Evolutionary conservation across 2,329 filamentous ascomycete genomes (phyloP), one percentile per base, ranked within the genome.

Genomic region (Teratosphaeriaceae sp.): DNA sequence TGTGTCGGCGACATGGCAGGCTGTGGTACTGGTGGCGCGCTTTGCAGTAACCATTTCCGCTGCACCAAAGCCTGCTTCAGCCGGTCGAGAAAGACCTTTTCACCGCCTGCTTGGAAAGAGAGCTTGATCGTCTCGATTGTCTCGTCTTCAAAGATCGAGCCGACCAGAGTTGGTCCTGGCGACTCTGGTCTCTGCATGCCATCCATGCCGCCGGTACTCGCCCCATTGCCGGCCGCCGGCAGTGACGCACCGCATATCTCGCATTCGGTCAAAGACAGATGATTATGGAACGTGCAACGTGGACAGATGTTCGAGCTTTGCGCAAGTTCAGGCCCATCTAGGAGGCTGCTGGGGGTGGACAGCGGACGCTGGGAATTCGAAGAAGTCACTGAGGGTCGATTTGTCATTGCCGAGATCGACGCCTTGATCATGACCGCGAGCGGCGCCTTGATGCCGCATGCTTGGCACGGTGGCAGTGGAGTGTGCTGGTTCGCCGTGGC

Each of bases 381-480:
- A 12, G 26, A 7, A 8, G 27, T 35, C 9, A 50, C 54, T 16
- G 46, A 50, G 23, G 59, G 46, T 31, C 83, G 66, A 64, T 76
- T 80, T 23, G 79, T 76, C 13, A 82, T 84, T 49, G 81, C 86
- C 21, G 80, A 74, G 52, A 97, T 92, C 2, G 88, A 79, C 8
- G 90, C 88, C 65, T 96, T 96, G 24, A 95, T 69, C 1, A 97
- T 75, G 48, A 86, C 82, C 2, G 87, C 78, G 38, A 94, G 73
- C 0, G 84, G 82, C 3, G 92, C 92, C 57, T 92, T 94, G 58
- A 98, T 95, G 0, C 92, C 92, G 61, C 92, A 98, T 4, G 88
- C 85, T 42, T 95, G 71, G 61, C 92, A 98, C 53, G 90, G 87
- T 3, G 89, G 85, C 18, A 95, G 68, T 7, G 82, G 83, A 4